Evolutionary conservation across 2,329 filamentous ascomycete genomes (phyloP), one percentile per base, ranked within the genome.

Genomic region (Claviceps capensis): DNA sequence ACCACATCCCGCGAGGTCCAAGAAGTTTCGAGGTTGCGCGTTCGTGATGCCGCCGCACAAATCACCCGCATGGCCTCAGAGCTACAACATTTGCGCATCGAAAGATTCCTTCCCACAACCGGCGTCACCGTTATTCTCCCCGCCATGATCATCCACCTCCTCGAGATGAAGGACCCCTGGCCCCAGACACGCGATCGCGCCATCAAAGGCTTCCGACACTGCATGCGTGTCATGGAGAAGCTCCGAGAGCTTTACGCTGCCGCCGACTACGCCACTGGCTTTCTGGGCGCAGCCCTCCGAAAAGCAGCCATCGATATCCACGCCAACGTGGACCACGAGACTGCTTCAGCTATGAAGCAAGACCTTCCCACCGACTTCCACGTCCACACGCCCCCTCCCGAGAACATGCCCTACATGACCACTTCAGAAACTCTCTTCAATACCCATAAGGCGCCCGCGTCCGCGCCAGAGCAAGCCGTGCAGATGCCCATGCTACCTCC

Each of bases 261-360:
- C 0, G 91, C 91, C n/a, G 90, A 96, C 66, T 95, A 93, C 61
- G 89, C 88, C n/a, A 91, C 87, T 1, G 87, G 87, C 2, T 96
- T 96, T 71, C 76, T 96, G n/a, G 88, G 95, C 64, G 88, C 89
- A 1, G 88, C 89, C 1, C 85, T 95, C 56, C 83, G 86, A 56
- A 94, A 95, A 70, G 88, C 88, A 8, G 82, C 86, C 52, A 89
- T 93, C 56, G 82, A 86, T 52, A 73, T 88, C 41, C 78, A 69
- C 49, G 64, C 67, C 46, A 67, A 62, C 47, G 59, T 64, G 16
- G 60, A 62, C 5, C 64, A 62, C 14, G 60, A 64, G 19, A 62
- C 62, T n/a, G 59, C 64, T 42, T 61, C 60, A 26, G 65, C 69
- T 61, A 63, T 68, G 60, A 64, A 66, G 57, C 62, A 62, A 52